These are phyloP conservation scores for Mixia osmundae DNA, from an alignment of 1,284 basidiomycete species.

Conservation along the genomic window DNA sequence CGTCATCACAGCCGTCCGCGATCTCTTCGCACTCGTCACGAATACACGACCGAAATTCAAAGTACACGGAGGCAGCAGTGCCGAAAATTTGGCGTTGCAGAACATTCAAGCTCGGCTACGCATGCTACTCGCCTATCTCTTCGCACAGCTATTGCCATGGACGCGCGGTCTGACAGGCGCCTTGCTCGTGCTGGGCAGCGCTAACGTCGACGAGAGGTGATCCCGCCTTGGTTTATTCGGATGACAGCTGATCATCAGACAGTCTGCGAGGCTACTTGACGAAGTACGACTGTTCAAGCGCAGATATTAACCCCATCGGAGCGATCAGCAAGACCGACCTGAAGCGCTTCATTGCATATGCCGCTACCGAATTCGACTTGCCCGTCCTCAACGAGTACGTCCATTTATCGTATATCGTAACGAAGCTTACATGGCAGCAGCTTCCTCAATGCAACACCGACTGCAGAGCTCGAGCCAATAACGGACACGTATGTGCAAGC, in stretches of 20 bases:
- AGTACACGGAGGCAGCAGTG: slow-evolving; percentile 59
- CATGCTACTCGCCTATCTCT: slow-evolving; percentile 93
- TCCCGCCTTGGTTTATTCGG: slow-evolving; percentile 4
- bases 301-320: slow-evolving; percentile 95
- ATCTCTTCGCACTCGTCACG: slow-evolving; percentile 64
- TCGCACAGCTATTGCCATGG: slow-evolving; percentile 89
- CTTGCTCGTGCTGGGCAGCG: slow-evolving; percentile 78
- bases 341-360: slow-evolving; percentile 82
- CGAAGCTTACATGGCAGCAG: slow-evolving; percentile 24
- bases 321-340: slow-evolving; percentile 94
- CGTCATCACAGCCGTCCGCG: slow-evolving; percentile 56
- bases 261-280: slow-evolving; percentile 89
- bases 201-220: slow-evolving; percentile 91
- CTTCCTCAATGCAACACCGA: slow-evolving; percentile 76
- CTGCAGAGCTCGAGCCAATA: slow-evolving; percentile 89
- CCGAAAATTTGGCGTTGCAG: slow-evolving; percentile 88
- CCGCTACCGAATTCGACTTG: slow-evolving; percentile 49
- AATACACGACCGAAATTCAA: slow-evolving; percentile 60
- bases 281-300: slow-evolving; percentile 61
- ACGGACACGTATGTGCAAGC: slow-evolving; percentile 81
- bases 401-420: neutral
- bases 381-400: slow-evolving; percentile 53
- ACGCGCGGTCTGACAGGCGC: slow-evolving; percentile 62
- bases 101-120: slow-evolving; percentile 89
- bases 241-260: neutral